phyloP scores from a whole-genome alignment of 192 early-diverging fungal species.

The Coemansia furcata region DNA sequence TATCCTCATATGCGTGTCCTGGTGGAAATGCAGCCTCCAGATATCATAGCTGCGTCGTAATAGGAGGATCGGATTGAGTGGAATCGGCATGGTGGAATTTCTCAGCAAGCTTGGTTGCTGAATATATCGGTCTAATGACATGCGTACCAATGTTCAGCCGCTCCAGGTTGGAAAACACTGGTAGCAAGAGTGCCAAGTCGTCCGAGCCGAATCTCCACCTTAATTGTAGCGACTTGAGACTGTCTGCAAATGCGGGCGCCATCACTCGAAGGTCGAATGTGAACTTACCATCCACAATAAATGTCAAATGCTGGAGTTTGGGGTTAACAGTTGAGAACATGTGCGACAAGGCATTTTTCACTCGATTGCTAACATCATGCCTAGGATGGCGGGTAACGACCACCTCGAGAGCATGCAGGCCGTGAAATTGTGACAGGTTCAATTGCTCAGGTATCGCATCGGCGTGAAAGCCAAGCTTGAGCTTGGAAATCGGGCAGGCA shows the following conservation, averaged over 20 bases:
- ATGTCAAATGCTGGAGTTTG: not conserved
- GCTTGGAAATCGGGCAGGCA: not conserved
- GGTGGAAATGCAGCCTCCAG: not conserved
- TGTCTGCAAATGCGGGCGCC: not conserved
- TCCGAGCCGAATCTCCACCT: not conserved
- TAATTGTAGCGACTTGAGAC: not conserved
- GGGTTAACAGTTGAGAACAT: not conserved
- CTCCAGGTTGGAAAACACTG: not conserved
- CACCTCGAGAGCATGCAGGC: not conserved
- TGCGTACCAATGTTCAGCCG: not conserved
- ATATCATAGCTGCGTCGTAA: too few species aligned
- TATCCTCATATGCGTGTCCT: too few species aligned
- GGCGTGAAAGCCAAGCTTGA: not conserved
- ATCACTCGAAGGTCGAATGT: not conserved
- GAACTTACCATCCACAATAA: not conserved
- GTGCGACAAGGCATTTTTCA: not conserved
- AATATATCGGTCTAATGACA: too few species aligned
- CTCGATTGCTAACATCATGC: not conserved
- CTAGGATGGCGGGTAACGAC: not conserved
- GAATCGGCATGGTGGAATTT: too few species aligned
- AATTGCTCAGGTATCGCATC: not conserved
- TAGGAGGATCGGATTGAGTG: too few species aligned
- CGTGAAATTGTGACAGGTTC: not conserved
- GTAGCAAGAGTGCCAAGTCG: not conserved
- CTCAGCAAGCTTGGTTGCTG: too few species aligned